These are phyloP conservation scores for Lolium perenne DNA, from an alignment of 176 grass and related monocot species.

Conservation along the genomic window DNA sequence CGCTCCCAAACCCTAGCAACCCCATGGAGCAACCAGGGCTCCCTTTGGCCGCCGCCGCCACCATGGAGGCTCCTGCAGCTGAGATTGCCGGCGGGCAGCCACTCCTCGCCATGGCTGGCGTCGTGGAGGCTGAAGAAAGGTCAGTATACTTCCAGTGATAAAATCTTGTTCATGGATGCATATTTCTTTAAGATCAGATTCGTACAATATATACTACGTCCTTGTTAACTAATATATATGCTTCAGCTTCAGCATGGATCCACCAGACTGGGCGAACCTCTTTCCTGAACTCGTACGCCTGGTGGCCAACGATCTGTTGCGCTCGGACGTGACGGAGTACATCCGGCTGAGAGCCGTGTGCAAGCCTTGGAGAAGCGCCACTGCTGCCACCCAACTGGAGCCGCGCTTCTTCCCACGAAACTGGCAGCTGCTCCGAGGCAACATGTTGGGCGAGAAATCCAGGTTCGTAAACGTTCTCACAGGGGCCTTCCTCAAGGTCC, in stretches of 20 bases:
- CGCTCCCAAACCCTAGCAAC: not conserved
- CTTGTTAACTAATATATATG: too few relatives aligned
- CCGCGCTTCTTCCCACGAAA: not conserved
- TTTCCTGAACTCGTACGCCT: not conserved
- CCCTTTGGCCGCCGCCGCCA: too few relatives aligned
- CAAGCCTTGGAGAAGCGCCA: not conserved
- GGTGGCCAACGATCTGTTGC: not conserved
- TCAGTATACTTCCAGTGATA: too few relatives aligned
- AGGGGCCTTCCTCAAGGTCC: not conserved
- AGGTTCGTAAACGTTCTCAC: not conserved
- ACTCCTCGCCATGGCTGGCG: too few relatives aligned
- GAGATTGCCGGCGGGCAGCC: not conserved
- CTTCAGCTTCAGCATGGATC: not conserved
- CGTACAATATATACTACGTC: too few relatives aligned
- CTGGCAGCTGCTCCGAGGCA: not conserved
- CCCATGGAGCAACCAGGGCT: too few relatives aligned
- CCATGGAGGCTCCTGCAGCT: too few relatives aligned
- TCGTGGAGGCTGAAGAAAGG: too few relatives aligned
- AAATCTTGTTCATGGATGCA: too few relatives aligned
- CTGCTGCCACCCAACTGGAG: not conserved
- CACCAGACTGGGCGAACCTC: not conserved
- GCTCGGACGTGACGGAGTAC: not conserved
- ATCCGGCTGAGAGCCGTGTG: not conserved
- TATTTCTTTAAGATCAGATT: too few relatives aligned
- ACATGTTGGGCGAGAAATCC: not conserved